phyloP scores from a whole-genome alignment of 495 filamentous ascomycete species.

The Lasiosphaeris hirsuta region DNA sequence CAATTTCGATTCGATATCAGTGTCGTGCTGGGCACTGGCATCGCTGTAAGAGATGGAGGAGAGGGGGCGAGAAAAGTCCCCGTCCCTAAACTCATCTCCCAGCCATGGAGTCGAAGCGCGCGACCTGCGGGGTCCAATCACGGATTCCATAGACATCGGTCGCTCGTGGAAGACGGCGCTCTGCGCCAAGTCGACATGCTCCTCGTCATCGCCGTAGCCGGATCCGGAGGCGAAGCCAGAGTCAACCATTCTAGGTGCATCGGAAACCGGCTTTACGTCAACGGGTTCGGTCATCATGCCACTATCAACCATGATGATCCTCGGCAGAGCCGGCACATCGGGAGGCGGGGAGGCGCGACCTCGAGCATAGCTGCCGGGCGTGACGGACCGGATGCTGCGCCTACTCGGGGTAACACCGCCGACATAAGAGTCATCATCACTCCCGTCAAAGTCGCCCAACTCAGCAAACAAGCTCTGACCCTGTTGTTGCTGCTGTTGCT shows the following conservation, averaged over 20 bases:
- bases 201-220: neutral
- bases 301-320: conserved; percentile 67
- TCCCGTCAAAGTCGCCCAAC: conserved; percentile 69
- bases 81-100: conserved; percentile 24
- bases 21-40: conserved; percentile 37
- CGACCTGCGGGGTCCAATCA: conserved; percentile 25
- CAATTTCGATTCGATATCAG: conserved; percentile 43
- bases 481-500: neutral
- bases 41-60: conserved; percentile 39
- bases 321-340: conserved; percentile 51
- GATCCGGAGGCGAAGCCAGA: neutral
- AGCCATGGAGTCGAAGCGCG: conserved; percentile 29
- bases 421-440: conserved; percentile 56
- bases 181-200: conserved; percentile 8
- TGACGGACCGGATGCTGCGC: conserved; percentile 44
- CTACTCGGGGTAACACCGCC: conserved; percentile 41
- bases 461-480: conserved; percentile 89
- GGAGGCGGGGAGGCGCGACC: conserved; percentile 48
- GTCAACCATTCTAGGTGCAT: neutral
- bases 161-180: conserved; percentile 24
- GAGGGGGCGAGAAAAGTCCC: conserved; percentile 20
- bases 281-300: conserved; percentile 86
- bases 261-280: conserved; percentile 15
- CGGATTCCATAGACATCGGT: conserved; percentile 39
- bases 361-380: conserved; percentile 32